Base-by-base conservation (phyloP, 1,284 basidiomycete genomes). In the Trametes pubescens region DNA sequence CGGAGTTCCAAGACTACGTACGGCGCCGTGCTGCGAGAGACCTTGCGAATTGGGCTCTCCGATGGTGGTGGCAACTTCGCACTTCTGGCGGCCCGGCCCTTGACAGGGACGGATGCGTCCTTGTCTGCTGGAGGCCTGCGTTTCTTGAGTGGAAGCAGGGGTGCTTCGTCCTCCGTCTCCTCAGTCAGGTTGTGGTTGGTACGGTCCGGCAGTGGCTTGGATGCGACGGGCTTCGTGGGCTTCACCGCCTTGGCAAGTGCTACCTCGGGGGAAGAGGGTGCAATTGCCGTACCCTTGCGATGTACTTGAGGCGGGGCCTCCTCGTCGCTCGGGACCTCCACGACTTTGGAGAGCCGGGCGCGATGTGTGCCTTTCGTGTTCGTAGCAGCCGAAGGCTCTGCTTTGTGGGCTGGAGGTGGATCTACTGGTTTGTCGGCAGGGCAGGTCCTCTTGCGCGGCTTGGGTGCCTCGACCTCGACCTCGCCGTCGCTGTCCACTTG, bases 1-100 rank as follows among this genome's bases (percentile, higher is more conserved):
- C 40, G 14, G 26, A 49, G 21, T n/a, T 16, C 18, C 2, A 10
- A 13, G 4, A 16, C n/a, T 0, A 64, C 65, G 47, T 51, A 66
- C 67, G 60, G 59, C 37, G 67, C 63, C 34, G 59, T 64, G 4
- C 32, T 40, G 2, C 64, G 65, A 4, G 52, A 54, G 22, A 40
- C 52, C 10, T 54, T 54, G 37, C 52, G 52, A 8, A n/a, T 26
- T 6, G 35, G 22, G 7, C 22, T 40, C 4, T 26, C 52, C 2
- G 37, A 11, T 24, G 35, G 47, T 11, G 40, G 26, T 7, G 35
- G 34, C 16, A 9, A 10, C 22, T 22, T 22, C 24, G 51, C 24
- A 13, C 44, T 18, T 18, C 34, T 55, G 43, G 9, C 40, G 53
- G 29, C 8, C 22, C 37, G 34, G 7, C 48, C 16, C 11, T 56